A percentile compares a stretch with the other conserved stretches of the same genome.
phyloP scores from a whole-genome alignment of 2,329 filamentous ascomycete genomes.

The Fusarium staphyleae region DNA sequence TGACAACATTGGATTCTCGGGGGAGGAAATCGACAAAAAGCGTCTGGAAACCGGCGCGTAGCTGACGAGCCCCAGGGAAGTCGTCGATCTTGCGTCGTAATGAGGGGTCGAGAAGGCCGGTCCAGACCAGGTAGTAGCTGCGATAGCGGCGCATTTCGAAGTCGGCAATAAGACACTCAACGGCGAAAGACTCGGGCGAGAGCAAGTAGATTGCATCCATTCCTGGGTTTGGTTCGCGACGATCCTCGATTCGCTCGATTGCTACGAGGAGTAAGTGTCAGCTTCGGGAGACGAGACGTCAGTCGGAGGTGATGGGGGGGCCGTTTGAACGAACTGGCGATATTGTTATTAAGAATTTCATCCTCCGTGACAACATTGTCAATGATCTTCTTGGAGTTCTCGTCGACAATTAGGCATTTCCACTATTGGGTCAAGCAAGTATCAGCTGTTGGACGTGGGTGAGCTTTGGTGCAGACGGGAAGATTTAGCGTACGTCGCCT shows the following conservation, averaged over 20 bases:
- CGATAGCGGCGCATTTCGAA: constrained; percentile 85
- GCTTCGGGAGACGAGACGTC: constrained; percentile 13
- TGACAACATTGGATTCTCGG: constrained; percentile 88
- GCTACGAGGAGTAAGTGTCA: constrained; percentile 60
- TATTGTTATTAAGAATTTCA: constrained; percentile 95
- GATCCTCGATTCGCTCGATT: constrained; percentile 92
- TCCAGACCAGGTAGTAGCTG: constrained; percentile 85
- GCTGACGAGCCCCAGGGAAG: constrained; percentile 71
- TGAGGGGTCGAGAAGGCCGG: constrained; percentile 71
- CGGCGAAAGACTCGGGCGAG: constrained; percentile 83
- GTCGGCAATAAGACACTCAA: constrained; percentile 93
- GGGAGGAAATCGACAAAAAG: constrained; percentile 90
- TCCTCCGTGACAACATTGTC: constrained; percentile 93
- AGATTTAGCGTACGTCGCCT: constrained; percentile 70
- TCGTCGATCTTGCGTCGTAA: constrained; percentile 78
- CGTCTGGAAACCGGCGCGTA: constrained; percentile 81
- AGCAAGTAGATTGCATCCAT: constrained; percentile 97
- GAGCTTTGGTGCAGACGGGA: not conserved
- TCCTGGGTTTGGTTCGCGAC: constrained; percentile 79
- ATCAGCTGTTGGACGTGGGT: constrained; percentile 11
- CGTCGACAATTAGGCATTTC: constrained; percentile 95
- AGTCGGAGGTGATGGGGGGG: constrained; percentile 1
- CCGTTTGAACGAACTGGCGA: constrained; percentile 74
- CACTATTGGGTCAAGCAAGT: constrained; percentile 63
- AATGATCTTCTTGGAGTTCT: constrained; percentile 81